These are phyloP conservation scores for Verticillium tricorpus DNA, from an alignment of 2,329 filamentous ascomycete genomes.

Conservation along the genomic window DNA sequence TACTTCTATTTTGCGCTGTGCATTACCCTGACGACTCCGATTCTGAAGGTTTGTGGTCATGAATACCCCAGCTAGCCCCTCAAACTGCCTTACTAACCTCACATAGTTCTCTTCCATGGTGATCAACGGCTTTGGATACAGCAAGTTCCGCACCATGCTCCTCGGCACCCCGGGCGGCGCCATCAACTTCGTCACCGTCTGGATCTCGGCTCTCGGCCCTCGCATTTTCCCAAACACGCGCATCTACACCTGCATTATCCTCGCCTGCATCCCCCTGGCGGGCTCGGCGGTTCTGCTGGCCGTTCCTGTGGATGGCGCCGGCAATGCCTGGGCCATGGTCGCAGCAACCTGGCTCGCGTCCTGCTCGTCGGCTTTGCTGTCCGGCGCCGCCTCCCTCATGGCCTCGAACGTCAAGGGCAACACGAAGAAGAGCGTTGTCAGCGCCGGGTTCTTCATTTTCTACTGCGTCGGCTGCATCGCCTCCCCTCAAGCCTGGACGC, in stretches of 20 bases:
- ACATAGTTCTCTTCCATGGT: conserved; percentile 8
- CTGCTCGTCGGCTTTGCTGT: conserved; percentile 11
- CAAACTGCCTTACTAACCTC: neutral
- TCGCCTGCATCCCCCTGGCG: conserved; percentile 6
- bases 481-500: conserved; percentile 17
- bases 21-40: conserved; percentile 34
- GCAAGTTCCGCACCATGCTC: conserved; percentile 10
- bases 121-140: conserved; percentile 13
- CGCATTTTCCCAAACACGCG: conserved; percentile 12
- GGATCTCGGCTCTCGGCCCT: conserved; percentile 14
- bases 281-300: conserved; percentile 11
- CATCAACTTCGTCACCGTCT: conserved; percentile 1
- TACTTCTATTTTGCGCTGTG: conserved; percentile 57
- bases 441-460: conserved; percentile 18
- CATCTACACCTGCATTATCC: conserved; percentile 17
- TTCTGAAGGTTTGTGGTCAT: conserved; percentile 13
- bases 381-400: conserved; percentile 30
- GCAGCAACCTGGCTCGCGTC: conserved; percentile 19
- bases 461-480: conserved; percentile 21
- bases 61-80: neutral
- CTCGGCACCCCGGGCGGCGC: conserved; percentile 8
- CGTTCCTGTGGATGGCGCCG: conserved; percentile 9
- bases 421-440: conserved; percentile 62
- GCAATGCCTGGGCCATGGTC: conserved; percentile 18
- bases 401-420: conserved; percentile 64